A percentile compares a stretch with the other conserved stretches of the same genome.
Conservation (phyloP, 2,329 filamentous ascomycete genomes). For the Septoria linicola region DNA sequence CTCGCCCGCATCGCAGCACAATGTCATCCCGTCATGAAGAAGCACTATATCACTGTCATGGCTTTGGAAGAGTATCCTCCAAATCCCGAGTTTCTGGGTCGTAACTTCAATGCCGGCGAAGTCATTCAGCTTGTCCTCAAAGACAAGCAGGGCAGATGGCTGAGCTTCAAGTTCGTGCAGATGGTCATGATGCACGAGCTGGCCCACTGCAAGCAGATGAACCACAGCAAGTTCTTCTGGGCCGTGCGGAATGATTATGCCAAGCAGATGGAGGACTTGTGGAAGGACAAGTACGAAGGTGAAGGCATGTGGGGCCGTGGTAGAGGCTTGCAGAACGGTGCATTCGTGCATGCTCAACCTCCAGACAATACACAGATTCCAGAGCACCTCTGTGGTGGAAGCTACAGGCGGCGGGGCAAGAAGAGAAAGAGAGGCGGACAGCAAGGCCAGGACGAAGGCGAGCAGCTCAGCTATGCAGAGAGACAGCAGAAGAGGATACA, state of each 20-base stretch:
- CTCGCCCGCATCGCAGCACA: slow-evolving; percentile 76
- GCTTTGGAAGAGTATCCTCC: slow-evolving; percentile 75
- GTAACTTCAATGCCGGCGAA: slow-evolving; percentile 88
- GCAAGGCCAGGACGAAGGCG: slow-evolving; percentile 42
- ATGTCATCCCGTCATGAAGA: slow-evolving; percentile 63
- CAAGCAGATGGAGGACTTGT: slow-evolving; percentile 67
- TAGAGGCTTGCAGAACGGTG: slow-evolving; percentile 59
- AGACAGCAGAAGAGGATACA: slow-evolving; percentile 68
- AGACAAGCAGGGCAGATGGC: slow-evolving; percentile 64
- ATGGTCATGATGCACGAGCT: slow-evolving; percentile 96
- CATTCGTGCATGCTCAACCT: slow-evolving; percentile 62
- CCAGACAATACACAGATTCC: slow-evolving; percentile 47
- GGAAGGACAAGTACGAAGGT: slow-evolving; percentile 69
- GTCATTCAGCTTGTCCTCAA: slow-evolving; percentile 81
- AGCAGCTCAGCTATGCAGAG: slow-evolving; percentile 65
- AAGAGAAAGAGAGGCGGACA: slow-evolving; percentile 51
- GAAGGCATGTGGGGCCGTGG: slow-evolving; percentile 83
- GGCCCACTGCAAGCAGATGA: slow-evolving; percentile 89
- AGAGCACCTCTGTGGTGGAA: slow-evolving; percentile 76
- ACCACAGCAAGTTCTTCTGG: slow-evolving; percentile 81
- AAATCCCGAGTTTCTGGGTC: slow-evolving; percentile 79
- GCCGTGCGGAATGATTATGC: slow-evolving; percentile 72
- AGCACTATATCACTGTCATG: slow-evolving; percentile 49
- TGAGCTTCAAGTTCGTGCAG: slow-evolving; percentile 80
- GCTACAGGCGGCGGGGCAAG: slow-evolving; percentile 60